Evolutionary conservation across 2,329 filamentous ascomycete species (phyloP).

Genomic region (Bipolaris bicolor): DNA sequence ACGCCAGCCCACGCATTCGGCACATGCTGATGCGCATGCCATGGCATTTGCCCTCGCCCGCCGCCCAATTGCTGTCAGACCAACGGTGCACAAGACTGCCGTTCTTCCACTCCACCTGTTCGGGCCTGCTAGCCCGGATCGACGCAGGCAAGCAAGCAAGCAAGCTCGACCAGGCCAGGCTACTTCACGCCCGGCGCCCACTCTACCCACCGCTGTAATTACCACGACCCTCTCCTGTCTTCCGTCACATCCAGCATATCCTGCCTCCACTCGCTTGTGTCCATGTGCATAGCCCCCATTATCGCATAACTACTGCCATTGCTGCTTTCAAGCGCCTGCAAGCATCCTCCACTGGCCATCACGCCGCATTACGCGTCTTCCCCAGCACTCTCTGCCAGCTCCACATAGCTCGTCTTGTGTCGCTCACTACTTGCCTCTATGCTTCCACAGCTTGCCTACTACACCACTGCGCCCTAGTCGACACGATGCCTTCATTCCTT

Average conservation of each 20-base stretch:
- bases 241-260: slow-evolving; percentile 19
- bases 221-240: slow-evolving; percentile 5
- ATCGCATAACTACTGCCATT: slow-evolving; percentile 26
- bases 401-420: slow-evolving; percentile 16
- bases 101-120: slow-evolving; percentile 6
- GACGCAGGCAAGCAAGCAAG: slow-evolving; percentile 12
- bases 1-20: slow-evolving; percentile 2
- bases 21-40: neutral
- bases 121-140: slow-evolving; percentile 19
- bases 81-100: neutral
- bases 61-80: slow-evolving; percentile 5
- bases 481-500: slow-evolving; percentile 66
- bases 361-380: slow-evolving; percentile 37
- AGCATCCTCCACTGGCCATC: slow-evolving; percentile 20
- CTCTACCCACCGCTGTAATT: slow-evolving; percentile 10
- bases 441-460: slow-evolving; percentile 17
- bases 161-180: slow-evolving; percentile 16
- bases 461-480: slow-evolving; percentile 18
- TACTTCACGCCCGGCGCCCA: slow-evolving; percentile 15
- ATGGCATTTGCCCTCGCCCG: slow-evolving; percentile 7
- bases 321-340: slow-evolving; percentile 22
- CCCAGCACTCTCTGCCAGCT: slow-evolving; percentile 17
- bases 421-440: slow-evolving; percentile 25
- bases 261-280: slow-evolving; percentile 33
- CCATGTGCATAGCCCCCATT: slow-evolving; percentile 22